These are phyloP conservation scores for Mucor racemosus DNA, from an alignment of 371 early-diverging fungal genomes.

Conservation along the genomic window DNA sequence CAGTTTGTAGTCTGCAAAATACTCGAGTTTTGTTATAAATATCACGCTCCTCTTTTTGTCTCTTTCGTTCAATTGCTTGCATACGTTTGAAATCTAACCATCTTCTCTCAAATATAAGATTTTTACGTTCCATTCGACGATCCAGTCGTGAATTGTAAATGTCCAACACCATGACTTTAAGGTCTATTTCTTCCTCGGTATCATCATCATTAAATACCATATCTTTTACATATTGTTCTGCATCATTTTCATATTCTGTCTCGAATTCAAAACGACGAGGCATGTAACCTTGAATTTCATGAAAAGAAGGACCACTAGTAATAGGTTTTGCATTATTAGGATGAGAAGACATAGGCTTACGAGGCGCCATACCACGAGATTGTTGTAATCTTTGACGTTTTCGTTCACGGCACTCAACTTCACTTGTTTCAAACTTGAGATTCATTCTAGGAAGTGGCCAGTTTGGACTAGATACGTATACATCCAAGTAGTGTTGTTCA, in stretches of 20 bases:
- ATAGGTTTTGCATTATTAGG: constrained; percentile 61
- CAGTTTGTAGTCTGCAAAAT: constrained; percentile 88
- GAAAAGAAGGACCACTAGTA: constrained; percentile 89
- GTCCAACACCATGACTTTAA: constrained; percentile 91
- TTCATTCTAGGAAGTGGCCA: constrained; percentile 84
- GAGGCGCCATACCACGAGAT: constrained; percentile 41
- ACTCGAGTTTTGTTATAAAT: constrained; percentile 79
- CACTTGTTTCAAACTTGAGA: constrained; percentile 46
- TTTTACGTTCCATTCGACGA: constrained; percentile 83
- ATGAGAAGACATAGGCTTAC: constrained; percentile 36
- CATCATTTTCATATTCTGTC: constrained; percentile 95
- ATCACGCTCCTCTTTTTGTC: constrained; percentile 86
- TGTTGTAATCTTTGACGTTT: constrained; percentile 47
- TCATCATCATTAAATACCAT: constrained; percentile 91
- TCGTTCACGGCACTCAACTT: constrained; percentile 47
- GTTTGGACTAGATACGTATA: constrained; percentile 75
- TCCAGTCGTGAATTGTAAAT: constrained; percentile 91
- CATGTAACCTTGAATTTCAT: constrained; percentile 98
- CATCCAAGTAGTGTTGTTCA: constrained; percentile 88
- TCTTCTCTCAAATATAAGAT: constrained; percentile 85
- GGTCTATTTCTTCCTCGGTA: constrained; percentile 82
- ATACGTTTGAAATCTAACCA: constrained; percentile 87
- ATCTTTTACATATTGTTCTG: constrained; percentile 93
- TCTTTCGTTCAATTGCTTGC: constrained; percentile 78
- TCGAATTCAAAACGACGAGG: constrained; percentile 98